Conservation (phyloP, 163 green algal genomes). For the Coccomyxa subellipsoidea region DNA sequence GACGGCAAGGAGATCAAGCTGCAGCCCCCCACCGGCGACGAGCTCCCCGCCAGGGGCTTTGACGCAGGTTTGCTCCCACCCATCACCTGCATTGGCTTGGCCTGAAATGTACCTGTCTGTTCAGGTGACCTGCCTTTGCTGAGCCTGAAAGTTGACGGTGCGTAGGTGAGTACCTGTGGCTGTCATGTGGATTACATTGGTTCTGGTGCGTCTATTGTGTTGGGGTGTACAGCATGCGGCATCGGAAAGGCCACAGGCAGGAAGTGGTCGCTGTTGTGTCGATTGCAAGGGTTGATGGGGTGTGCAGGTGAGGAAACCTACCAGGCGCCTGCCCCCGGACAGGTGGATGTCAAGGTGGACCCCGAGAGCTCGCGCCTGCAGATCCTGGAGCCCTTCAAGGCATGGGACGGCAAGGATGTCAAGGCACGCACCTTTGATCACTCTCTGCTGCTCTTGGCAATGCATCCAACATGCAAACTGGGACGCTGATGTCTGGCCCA, state of each 20-base stretch:
- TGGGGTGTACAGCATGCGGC: too few relatives aligned
- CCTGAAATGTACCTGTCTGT: neutral
- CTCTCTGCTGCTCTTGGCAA: too few relatives aligned
- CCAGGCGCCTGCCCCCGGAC: constrained; percentile 63
- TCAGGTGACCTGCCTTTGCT: neutral
- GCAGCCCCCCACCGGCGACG: constrained; percentile 75
- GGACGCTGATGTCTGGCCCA: too few relatives aligned
- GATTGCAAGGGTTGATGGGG: neutral
- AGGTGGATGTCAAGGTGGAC: constrained; percentile 70
- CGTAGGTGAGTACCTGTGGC: too few relatives aligned
- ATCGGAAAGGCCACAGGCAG: too few relatives aligned
- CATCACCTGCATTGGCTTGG: neutral
- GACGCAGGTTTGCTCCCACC: constrained; percentile 54
- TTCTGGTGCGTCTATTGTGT: too few relatives aligned
- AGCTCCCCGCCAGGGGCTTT: constrained; percentile 87
- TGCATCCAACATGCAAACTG: too few relatives aligned
- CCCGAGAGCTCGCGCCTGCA: constrained; percentile 82
- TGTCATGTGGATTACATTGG: neutral
- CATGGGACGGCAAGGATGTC: constrained; percentile 69
- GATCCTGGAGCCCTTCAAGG: constrained; percentile 84
- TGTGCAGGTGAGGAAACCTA: constrained; percentile 76
- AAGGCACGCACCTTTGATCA: constrained; percentile 17
- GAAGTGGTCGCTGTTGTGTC: neutral
- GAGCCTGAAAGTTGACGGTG: neutral
- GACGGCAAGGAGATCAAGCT: constrained; percentile 89